phyloP scores from a whole-genome alignment of 2,329 filamentous ascomycete genomes.

The Setomelanomma holmii region DNA sequence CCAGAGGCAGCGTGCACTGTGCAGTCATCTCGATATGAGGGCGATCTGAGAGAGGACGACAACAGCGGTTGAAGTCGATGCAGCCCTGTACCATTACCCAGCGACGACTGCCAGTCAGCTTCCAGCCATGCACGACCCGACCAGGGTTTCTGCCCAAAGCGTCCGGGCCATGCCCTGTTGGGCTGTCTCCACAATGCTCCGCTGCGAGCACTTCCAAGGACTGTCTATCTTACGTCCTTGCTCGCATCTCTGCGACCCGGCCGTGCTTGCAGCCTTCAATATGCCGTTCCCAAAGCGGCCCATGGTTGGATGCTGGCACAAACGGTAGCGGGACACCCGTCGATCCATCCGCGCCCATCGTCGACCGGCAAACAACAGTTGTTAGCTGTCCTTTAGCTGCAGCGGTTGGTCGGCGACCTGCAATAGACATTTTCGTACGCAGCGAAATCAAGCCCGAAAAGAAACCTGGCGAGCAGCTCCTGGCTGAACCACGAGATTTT shows the following conservation, averaged over 20 bases:
- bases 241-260: not conserved
- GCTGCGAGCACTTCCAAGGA: not conserved
- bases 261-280: not conserved
- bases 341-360: not conserved
- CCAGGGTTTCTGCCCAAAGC: not conserved
- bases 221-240: not conserved
- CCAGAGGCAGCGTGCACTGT: slow-evolving; percentile 27
- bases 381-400: not conserved
- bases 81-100: slow-evolving; percentile 28
- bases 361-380: not conserved
- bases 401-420: not conserved
- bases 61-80: slow-evolving; percentile 28
- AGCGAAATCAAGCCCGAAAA: not conserved
- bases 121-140: not conserved
- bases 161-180: not conserved
- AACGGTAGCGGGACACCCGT: not conserved
- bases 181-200: not conserved
- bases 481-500: not conserved
- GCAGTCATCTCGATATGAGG: slow-evolving; percentile 37
- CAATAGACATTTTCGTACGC: not conserved
- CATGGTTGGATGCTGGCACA: not conserved
- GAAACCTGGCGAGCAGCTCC: not conserved
- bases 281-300: not conserved
- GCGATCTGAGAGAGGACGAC: slow-evolving; percentile 17
- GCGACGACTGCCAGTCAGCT: slow-evolving; percentile 13